Conservation (phyloP, 495 filamentous ascomycete species). For the Hypoxylon rickii region DNA sequence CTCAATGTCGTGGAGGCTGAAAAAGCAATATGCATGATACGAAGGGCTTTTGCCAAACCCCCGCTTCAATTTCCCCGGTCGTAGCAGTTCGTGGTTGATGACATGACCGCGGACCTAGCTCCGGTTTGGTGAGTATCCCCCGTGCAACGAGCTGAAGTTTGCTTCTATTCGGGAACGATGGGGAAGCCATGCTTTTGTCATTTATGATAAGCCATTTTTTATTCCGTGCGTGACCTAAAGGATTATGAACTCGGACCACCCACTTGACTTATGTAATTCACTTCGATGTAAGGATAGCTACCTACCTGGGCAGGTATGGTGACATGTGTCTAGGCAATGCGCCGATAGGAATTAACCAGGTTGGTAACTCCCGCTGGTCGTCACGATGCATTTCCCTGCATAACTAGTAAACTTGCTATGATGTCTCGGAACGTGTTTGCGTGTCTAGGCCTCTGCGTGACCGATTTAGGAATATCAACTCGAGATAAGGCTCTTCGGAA, state of each 20-base stretch:
- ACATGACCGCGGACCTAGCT: constrained; percentile 8
- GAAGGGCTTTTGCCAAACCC: neutral
- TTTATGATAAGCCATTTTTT: constrained; percentile 19
- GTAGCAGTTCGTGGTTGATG: constrained; percentile 6
- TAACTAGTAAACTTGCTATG: too few species aligned
- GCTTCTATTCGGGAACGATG: constrained; percentile 5
- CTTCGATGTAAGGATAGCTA: too few species aligned
- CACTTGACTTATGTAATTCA: constrained; percentile 10
- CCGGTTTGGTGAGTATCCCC: constrained; percentile 2
- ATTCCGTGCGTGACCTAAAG: constrained; percentile 2
- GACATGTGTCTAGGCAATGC: too few species aligned
- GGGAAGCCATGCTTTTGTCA: constrained; percentile 18
- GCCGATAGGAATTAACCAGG: too few species aligned
- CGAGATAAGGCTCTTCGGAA: too few species aligned
- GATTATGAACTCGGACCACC: constrained; percentile 6
- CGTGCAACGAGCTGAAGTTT: neutral
- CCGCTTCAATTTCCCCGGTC: constrained; percentile 10
- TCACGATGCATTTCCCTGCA: too few species aligned
- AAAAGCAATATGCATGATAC: constrained; percentile 4
- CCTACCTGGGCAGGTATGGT: too few species aligned
- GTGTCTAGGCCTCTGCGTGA: too few species aligned
- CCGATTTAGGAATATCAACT: too few species aligned
- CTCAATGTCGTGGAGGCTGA: constrained; percentile 10
- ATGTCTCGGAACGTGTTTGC: too few species aligned
- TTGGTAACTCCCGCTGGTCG: too few species aligned